A percentile compares a stretch with the other conserved stretches of the same genome.
Evolutionary conservation across 805 yeast species (phyloP).

Genomic region (Metschnikowia gelsemii): DNA sequence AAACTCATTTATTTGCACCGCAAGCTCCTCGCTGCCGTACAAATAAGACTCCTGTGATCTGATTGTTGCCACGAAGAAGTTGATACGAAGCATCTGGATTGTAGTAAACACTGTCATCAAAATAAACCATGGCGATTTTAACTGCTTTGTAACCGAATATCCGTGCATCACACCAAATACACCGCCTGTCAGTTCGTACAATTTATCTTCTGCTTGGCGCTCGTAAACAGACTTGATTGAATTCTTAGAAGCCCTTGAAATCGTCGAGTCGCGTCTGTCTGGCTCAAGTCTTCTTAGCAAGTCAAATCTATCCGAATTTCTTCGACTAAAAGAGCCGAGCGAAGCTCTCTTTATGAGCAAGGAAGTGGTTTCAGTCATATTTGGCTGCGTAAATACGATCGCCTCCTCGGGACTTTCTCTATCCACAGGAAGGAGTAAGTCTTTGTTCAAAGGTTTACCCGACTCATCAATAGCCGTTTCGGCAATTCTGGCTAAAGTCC

Average conservation of each 20-base stretch:
- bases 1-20: conserved; percentile 57
- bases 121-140: conserved; percentile 69
- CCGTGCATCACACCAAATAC: conserved; percentile 78
- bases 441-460: conserved; percentile 55
- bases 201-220: conserved; percentile 58
- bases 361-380: conserved; percentile 42
- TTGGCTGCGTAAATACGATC: conserved; percentile 29
- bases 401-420: conserved; percentile 33
- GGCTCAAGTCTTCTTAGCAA: conserved; percentile 1
- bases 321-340: conserved; percentile 20
- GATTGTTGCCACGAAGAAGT: conserved; percentile 89
- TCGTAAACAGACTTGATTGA: conserved; percentile 62
- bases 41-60: conserved; percentile 78
- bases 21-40: conserved; percentile 52
- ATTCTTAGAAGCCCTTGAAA: conserved; percentile 36
- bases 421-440: conserved; percentile 39
- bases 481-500: conserved; percentile 62
- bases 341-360: conserved; percentile 38
- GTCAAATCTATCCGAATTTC: conserved; percentile 15
- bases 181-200: conserved; percentile 51
- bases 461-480: conserved; percentile 74
- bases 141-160: conserved; percentile 46
- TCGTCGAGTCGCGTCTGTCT: conserved; percentile 32
- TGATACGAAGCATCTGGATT: conserved; percentile 86
- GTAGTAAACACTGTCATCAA: conserved; percentile 78